These are phyloP conservation scores for Solanum tarijense DNA, from an alignment of 257 asterid species.

Conservation along the genomic window DNA sequence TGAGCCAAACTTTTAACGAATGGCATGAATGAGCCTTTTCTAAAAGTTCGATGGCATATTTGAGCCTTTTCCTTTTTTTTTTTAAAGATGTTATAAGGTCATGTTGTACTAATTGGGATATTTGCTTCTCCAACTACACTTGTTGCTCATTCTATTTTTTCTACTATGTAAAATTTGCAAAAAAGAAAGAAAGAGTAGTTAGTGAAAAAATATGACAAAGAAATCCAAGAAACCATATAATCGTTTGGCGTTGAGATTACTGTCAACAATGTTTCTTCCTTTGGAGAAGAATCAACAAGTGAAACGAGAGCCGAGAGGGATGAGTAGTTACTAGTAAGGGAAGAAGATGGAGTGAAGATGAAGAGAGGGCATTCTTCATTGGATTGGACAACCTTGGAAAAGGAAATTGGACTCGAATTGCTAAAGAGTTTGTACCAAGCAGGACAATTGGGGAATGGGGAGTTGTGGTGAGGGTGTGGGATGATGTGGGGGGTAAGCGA, in stretches of 20 bases:
- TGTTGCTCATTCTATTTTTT: too few relatives aligned
- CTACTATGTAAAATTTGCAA: too few relatives aligned
- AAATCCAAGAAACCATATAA: neutral
- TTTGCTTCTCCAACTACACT: too few relatives aligned
- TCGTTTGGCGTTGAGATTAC: neutral
- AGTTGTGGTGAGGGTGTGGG: too few relatives aligned
- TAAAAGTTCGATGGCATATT: too few relatives aligned
- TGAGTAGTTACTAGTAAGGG: neutral
- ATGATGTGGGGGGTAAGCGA: too few relatives aligned
- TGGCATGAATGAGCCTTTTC: too few relatives aligned
- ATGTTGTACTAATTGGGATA: too few relatives aligned
- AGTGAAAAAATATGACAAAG: neutral
- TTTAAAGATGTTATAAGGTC: too few relatives aligned
- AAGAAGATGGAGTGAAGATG: neutral
- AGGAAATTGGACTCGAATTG: neutral
- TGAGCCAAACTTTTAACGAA: too few relatives aligned
- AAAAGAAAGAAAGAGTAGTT: too few relatives aligned
- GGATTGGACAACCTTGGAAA: neutral
- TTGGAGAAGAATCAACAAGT: neutral
- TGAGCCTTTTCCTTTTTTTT: too few relatives aligned
- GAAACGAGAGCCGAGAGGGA: neutral
- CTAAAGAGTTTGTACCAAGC: neutral
- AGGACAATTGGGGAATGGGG: neutral
- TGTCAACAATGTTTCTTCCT: neutral
- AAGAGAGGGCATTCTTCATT: neutral